Percentiles rank a stretch among this genome's conserved stretches.
Evolutionary conservation across 2,329 filamentous ascomycete genomes (phyloP).

Genomic region (Botrytis deweyae): DNA sequence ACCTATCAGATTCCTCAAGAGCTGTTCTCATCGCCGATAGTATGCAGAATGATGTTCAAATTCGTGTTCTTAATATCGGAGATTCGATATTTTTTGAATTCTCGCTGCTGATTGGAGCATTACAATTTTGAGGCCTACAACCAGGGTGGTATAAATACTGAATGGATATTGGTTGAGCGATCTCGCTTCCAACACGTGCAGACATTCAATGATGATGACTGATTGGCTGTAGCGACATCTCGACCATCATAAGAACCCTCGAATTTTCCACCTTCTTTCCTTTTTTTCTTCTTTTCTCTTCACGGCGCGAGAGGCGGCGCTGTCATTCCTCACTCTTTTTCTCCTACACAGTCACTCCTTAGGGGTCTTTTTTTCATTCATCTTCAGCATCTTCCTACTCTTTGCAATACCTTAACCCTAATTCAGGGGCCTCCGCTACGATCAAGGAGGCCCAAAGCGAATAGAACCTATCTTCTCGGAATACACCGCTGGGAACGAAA

Average conservation of each 20-base stretch:
- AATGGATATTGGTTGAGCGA: background rate
- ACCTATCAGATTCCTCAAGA: background rate
- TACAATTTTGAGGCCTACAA: constrained; percentile 9
- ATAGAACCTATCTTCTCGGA: constrained; percentile 12
- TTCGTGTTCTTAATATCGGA: background rate
- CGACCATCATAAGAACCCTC: background rate
- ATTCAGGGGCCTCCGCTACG: constrained; percentile 12
- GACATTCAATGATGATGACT: background rate
- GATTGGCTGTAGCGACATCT: constrained; percentile 5
- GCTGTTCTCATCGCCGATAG: background rate
- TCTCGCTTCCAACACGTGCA: background rate
- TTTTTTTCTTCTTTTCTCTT: background rate
- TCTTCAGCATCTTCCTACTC: background rate
- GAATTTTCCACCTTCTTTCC: background rate
- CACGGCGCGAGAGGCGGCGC: constrained; percentile 9
- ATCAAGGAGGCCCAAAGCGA: constrained; percentile 14
- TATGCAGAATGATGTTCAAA: background rate
- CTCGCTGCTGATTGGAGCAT: background rate
- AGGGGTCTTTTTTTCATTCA: background rate
- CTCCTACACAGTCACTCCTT: background rate
- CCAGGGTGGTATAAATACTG: background rate
- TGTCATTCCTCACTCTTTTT: constrained; percentile 1
- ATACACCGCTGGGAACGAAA: constrained; percentile 13
- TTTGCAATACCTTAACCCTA: background rate
- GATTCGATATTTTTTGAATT: background rate